These are phyloP conservation scores for Talaromyces sp. DNA, from an alignment of 2,329 filamentous ascomycete genomes.

Conservation along the genomic window DNA sequence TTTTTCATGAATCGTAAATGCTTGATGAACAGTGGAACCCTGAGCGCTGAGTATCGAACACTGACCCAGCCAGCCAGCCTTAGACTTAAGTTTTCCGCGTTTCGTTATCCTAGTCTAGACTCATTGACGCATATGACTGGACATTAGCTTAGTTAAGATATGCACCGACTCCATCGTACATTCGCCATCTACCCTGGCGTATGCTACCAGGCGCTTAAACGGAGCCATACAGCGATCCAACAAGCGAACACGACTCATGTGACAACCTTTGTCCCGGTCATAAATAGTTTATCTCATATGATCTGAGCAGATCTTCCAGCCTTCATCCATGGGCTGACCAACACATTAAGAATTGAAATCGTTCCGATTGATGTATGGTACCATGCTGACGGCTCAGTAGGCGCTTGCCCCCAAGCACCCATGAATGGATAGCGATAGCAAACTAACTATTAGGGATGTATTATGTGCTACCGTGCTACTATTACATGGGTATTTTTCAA, in stretches of 20 bases:
- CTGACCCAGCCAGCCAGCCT: background rate
- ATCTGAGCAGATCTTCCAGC: background rate
- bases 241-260: conserved; percentile 1
- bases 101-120: background rate
- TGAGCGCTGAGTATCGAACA: too few relatives aligned
- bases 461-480: background rate
- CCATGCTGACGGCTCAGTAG: background rate
- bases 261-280: too few relatives aligned
- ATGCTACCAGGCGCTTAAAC: conserved; percentile 9
- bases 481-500: background rate
- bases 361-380: background rate
- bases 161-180: background rate
- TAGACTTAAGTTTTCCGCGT: background rate
- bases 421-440: background rate
- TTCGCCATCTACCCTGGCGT: background rate
- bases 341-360: background rate
- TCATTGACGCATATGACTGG: background rate
- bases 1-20: background rate
- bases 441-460: background rate
- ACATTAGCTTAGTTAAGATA: background rate
- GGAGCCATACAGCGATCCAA: background rate
- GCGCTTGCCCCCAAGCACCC: conserved; percentile 3
- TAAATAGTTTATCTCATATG: background rate
- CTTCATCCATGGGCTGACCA: background rate
- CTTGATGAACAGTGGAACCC: background rate